Evolutionary conservation across 768 basidiomycete species (phyloP), one percentile per base, ranked within the genome.

Genomic region (Hypholoma sublateritium): DNA sequence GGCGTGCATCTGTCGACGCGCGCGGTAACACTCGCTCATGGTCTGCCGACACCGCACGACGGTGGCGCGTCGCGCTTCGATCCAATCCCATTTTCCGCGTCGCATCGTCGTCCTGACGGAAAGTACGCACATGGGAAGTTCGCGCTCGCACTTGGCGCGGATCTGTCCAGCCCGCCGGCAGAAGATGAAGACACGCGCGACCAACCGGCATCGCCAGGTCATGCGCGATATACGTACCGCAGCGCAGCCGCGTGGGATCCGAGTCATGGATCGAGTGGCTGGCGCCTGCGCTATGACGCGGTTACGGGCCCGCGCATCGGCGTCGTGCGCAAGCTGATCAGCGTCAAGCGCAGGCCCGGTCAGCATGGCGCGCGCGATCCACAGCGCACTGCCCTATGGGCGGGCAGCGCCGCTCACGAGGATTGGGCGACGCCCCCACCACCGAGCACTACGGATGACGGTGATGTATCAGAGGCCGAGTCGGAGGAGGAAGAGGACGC

Each of bases 41-140:
- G 46, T 3, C 25, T 47, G 13, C 58, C 50, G 17, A 17, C 47
- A 14, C 35, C 35, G 14, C 37, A 41, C 17, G 39, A 41, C 28
- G 9, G 28, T 13, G 39, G 58, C 22, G 53, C 50, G 57, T 69
- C 59, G 62, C 66, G 65, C 60, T 93, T 91, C 58, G 88, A 91
- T 36, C 85, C 91, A 0, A 89, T 94, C 22, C 84, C 87, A 0
- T 93, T 94, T 58, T 81, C 87, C 0, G 69, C 76, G 9, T 82
- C 79, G 43, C 87, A 92, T 65, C 77, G 80, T 16, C 61, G 76
- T 13, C 75, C 83, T 13, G 91, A 93, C 65, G 83, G 83, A 9
- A 94, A 94, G 71, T 93, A 94, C 63, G 73, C 75, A 0, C 62
- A 77, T 22, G 91, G 91, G 28, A 93, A 93, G 69, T 93, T 92